Evolutionary conservation across 2,329 filamentous ascomycete genomes (phyloP).

Genomic region (Triangularia verruculosa): DNA sequence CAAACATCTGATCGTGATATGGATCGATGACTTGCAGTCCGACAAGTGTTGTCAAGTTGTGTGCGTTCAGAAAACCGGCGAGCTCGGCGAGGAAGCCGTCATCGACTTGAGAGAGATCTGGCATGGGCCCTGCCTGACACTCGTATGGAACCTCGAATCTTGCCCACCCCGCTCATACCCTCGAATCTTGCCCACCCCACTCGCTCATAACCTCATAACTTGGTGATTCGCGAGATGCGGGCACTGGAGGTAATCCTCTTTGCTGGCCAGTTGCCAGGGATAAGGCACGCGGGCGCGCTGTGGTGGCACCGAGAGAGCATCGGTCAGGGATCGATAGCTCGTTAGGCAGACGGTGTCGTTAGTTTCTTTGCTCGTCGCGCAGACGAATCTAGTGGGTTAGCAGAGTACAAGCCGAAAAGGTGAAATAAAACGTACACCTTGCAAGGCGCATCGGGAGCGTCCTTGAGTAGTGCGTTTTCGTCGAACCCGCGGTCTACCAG

Average conservation of each 20-base stretch:
- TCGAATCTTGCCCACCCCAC: too few species aligned
- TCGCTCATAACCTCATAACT: too few species aligned
- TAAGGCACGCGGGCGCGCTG: too few species aligned
- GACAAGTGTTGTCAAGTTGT: neutral
- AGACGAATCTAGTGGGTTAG: constrained; percentile 23
- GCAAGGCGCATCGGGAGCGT: constrained; percentile 23
- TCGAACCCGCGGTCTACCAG: constrained; percentile 14
- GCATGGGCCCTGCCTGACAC: neutral
- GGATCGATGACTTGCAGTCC: neutral
- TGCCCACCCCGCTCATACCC: too few species aligned
- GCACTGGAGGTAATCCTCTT: too few species aligned
- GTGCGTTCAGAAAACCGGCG: neutral
- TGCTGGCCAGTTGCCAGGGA: too few species aligned
- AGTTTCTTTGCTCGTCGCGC: constrained; percentile 26
- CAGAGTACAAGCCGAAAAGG: neutral
- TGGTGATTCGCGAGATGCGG: too few species aligned
- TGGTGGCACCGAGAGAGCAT: too few species aligned
- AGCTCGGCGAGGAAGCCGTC: neutral
- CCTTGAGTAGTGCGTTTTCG: constrained; percentile 24
- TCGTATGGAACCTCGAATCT: too few species aligned
- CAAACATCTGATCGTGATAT: neutral
- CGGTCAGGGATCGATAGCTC: constrained; percentile 19
- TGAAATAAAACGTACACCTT: constrained; percentile 23
- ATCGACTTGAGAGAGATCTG: neutral
- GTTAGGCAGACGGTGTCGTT: constrained; percentile 20